Evolutionary conservation across 805 yeast genomes (phyloP), one percentile per base, ranked within the genome.

Genomic region (Kodamaea restingae): DNA sequence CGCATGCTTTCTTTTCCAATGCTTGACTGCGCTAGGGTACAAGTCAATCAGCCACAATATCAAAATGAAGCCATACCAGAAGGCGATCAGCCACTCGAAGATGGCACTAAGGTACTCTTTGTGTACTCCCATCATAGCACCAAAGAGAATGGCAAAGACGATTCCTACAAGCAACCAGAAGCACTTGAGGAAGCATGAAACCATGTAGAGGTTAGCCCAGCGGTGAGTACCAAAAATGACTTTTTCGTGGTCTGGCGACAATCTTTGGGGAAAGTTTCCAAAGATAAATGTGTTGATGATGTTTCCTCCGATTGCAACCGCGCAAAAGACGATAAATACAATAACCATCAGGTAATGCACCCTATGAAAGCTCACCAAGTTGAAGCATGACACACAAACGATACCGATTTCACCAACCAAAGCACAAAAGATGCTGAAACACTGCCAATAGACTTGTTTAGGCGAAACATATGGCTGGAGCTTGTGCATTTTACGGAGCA

Each of bases 71-170:
- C 95, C 93, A 55, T 84, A 90, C 79, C 86, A 81, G 61, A 81
- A 90, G n/a, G 91, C 80, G 31, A 90, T 61, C 3, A 80, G 55
- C 98, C 98, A 91, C 61, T 91, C 98, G 55, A 84, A 78, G 15
- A 71, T 65, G 0, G 88, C 88, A 29, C 80, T 71, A 22, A 72
- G 65, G 46, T 73, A 66, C 27, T 62, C 52, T 6, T 62, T 51
- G 18, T 69, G 67, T 1, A 41, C 38, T 9, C 58, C 55, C 56
- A 55, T 52, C 36, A 63, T 54, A 3, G 59, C 70, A n/a, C 78
- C 88, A 47, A 87, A 91, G 22, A 76, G 70, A 18, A 83, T 60
- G 2, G 91, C 95, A 54, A 85, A 72, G 0, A 67, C 76, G 12
- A 81, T 65, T 1, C 95, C 93, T 14, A 71, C 54, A 2, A 72